phyloP scores from a whole-genome alignment of 164 flowering plant genomes.

The Brasenia schreberi region DNA sequence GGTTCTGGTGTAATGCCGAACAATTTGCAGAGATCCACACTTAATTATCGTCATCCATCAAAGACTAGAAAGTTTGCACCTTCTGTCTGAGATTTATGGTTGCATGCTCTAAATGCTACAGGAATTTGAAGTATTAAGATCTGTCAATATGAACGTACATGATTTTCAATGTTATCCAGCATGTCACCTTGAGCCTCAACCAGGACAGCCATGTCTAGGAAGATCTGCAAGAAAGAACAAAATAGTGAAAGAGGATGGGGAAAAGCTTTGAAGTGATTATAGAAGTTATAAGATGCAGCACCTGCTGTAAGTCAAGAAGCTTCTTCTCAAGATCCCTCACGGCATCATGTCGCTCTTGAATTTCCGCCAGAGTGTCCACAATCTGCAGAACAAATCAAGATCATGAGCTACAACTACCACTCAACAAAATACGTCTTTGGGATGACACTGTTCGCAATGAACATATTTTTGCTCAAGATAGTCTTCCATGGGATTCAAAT shows the following conservation, averaged over 20 bases:
- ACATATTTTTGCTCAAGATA: no score
- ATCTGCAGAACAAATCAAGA: conserved; percentile 32
- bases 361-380: conserved; percentile 92
- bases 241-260: neutral
- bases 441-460: no score
- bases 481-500: no score
- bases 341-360: conserved; percentile 95
- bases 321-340: conserved; percentile 77
- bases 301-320: conserved; percentile 97
- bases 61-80: no score
- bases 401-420: neutral
- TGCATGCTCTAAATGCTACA: no score
- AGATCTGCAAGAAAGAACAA: conserved; percentile 31
- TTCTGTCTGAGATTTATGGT: no score
- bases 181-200: conserved; percentile 94
- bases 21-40: no score
- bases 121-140: no score
- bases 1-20: no score
- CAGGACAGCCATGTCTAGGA: conserved; percentile 85
- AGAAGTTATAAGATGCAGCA: neutral
- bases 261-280: neutral
- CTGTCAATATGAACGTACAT: neutral
- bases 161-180: conserved; percentile 80
- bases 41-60: no score
- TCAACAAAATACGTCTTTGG: no score